These are phyloP conservation scores for Albugo laibachii DNA, from an alignment of 352 stramenopile genomes.

Conservation along the genomic window DNA sequence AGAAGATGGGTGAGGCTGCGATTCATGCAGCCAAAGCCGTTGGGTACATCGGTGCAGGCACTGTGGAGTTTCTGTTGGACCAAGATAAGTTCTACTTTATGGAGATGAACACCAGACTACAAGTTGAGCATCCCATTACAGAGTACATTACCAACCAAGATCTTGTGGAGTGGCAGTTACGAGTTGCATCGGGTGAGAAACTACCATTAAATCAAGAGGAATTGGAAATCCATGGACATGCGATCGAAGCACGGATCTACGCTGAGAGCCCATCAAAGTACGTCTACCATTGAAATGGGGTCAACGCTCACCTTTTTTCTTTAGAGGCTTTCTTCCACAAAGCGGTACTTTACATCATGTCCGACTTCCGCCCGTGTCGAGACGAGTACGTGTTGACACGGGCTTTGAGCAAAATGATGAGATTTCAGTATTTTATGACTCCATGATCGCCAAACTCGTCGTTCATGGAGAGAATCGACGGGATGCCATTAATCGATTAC, in stretches of 20 bases:
- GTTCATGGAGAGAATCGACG: conserved; percentile 74
- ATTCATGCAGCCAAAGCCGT: conserved; percentile 79
- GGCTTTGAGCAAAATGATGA: conserved; percentile 77
- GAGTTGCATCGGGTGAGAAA: conserved; percentile 79
- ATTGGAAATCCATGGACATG: conserved; percentile 75
- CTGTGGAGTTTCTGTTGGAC: conserved; percentile 88
- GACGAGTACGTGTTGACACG: conserved; percentile 77
- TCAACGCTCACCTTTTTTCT: neutral
- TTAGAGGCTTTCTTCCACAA: conserved; percentile 68
- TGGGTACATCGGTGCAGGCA: conserved; percentile 83
- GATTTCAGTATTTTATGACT: conserved; percentile 87
- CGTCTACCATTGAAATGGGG: conserved; percentile 6
- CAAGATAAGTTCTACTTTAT: conserved; percentile 90
- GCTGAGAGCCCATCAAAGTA: conserved; percentile 85
- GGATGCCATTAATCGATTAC: conserved; percentile 65
- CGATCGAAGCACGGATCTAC: conserved; percentile 88
- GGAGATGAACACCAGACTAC: conserved; percentile 93
- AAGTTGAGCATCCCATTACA: conserved; percentile 86
- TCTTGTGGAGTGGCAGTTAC: conserved; percentile 88
- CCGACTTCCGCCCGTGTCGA: conserved; percentile 37
- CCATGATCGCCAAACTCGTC: conserved; percentile 90
- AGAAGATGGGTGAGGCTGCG: conserved; percentile 78
- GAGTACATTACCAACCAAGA: conserved; percentile 81
- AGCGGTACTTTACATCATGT: conserved; percentile 77
- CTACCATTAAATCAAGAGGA: conserved; percentile 80